Evolutionary conservation across 2,329 filamentous ascomycete genomes (phyloP).

Genomic region (Tolypocladium guangdongense): DNA sequence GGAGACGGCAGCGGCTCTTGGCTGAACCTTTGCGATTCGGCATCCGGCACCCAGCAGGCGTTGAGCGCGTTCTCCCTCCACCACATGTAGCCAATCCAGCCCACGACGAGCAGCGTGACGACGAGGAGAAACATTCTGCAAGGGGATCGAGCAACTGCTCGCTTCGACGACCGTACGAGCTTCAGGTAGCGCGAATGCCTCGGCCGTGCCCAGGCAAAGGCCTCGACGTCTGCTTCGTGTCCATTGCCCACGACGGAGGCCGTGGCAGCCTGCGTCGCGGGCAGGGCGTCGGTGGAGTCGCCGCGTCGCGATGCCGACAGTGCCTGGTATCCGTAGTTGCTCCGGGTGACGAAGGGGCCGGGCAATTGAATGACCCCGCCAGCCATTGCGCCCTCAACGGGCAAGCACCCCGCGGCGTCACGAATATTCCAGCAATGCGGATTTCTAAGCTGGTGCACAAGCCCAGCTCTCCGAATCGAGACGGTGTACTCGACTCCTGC

Average conservation of each 20-base stretch:
- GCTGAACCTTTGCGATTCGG: conserved; percentile 32
- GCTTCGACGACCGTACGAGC: conserved; percentile 1
- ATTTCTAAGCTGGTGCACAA: too few relatives aligned
- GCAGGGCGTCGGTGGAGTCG: background rate
- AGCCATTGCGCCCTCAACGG: background rate
- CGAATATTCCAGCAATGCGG: background rate
- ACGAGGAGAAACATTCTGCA: conserved; percentile 27
- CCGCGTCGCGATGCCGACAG: background rate
- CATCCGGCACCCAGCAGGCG: conserved; percentile 39
- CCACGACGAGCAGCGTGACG: conserved; percentile 9
- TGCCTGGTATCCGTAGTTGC: background rate
- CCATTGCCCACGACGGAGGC: background rate
- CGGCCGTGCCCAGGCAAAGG: conserved; percentile 1
- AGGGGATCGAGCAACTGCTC: background rate
- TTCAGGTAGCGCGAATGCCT: background rate
- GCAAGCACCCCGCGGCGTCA: background rate
- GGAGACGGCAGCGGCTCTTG: conserved; percentile 36
- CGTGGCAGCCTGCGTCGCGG: background rate
- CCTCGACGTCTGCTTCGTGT: background rate
- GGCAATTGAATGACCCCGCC: background rate
- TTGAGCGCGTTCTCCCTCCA: conserved; percentile 31
- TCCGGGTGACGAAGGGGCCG: background rate
- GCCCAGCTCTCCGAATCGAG: background rate
- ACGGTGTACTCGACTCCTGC: background rate
- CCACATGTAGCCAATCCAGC: conserved; percentile 31